Evolutionary conservation across 2,329 filamentous ascomycete species (phyloP).

Genomic region (Ploettnerulaceae sp.): DNA sequence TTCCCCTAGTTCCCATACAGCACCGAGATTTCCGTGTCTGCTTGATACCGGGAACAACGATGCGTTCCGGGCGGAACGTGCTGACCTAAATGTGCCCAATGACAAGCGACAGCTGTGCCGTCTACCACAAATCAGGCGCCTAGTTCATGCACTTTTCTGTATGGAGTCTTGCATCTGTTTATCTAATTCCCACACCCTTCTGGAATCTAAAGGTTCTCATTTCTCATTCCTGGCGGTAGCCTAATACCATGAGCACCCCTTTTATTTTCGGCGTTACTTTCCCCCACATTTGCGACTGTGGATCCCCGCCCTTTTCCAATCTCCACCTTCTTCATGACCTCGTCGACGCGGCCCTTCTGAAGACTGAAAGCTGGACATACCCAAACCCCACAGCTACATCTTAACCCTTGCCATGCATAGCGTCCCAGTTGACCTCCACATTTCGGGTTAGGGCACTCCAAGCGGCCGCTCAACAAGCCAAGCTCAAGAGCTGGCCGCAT

Average conservation of each 20-base stretch:
- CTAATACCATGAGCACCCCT: slow-evolving; percentile 41
- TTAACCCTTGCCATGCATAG: slow-evolving; percentile 94
- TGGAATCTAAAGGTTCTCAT: slow-evolving; percentile 24
- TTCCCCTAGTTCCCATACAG: no score
- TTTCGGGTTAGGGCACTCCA: slow-evolving; percentile 73
- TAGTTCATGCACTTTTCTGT: slow-evolving; percentile 7
- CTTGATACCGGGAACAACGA: slow-evolving; percentile 9
- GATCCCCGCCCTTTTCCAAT: slow-evolving; percentile 7
- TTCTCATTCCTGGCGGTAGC: slow-evolving; percentile 46
- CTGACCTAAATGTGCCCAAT: slow-evolving; percentile 8
- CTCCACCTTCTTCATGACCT: slow-evolving; percentile 36
- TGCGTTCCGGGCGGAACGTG: slow-evolving; percentile 9
- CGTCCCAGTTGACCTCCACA: slow-evolving; percentile 83
- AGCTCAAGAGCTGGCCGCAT: slow-evolving; percentile 82
- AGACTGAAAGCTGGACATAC: slow-evolving; percentile 86
- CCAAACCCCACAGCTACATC: slow-evolving; percentile 88
- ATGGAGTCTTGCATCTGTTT: not conserved
- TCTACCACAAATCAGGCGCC: slow-evolving; percentile 1
- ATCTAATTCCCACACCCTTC: not conserved
- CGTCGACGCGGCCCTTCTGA: slow-evolving; percentile 76
- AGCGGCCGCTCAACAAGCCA: slow-evolving; percentile 74
- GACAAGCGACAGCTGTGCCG: not conserved
- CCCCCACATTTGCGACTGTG: slow-evolving; percentile 8
- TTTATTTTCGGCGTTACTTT: slow-evolving; percentile 5
- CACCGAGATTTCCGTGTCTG: not conserved